Base-by-base conservation (phyloP, 1,139 yeast species). In the Sugiyamaella japonica region DNA sequence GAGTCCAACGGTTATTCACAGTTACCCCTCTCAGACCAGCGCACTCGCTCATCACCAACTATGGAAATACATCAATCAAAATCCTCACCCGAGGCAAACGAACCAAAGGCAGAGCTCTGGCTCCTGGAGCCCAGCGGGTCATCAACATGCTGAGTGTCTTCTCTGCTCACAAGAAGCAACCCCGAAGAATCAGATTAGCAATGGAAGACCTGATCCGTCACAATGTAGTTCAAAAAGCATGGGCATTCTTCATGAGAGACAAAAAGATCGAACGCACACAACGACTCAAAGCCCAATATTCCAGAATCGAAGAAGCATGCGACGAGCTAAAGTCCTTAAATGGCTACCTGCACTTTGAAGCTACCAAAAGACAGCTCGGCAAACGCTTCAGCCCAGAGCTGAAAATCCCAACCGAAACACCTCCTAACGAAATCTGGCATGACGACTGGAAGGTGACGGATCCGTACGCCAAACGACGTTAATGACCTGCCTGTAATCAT, bases 361-460 rank as follows among this genome's bases (percentile, higher is more conserved):
- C 78, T 40, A 84, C 86, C 38, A 79, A 77, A 65, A 70, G 74
- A 53, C 80, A 82, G 59, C 67, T 68, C 41, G 76, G 77, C 56
- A 80, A 79, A 55, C 62, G 74, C 44, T 71, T 72, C 56, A 61
- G 69, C 17, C 67, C 70, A 2, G 97, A 91, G 65, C 71, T 89
- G 74, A 81, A 95, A 67, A 82, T 88, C 4, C 98, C 99, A 34
- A 87, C 96, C 1, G 95, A 90, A 55, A 89, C 77, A 59, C 99
- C 99, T n/a, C 86, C 98, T 40, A 83, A 82, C 65, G 79, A 81
- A 59, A 78, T 89, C 29, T 91, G 98, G 97, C 82, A 84, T 56
- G 81, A 82, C 66, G 83, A 85, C 62, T 88, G 78, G 78, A 63
- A 75, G 65, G 64, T 64, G 9, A 53, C 56, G 29, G 62, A 59